Percentiles rank a stretch among this genome's conserved stretches.
phyloP scores from a whole-genome alignment of 768 basidiomycete genomes.

The Lactifluus volemus region DNA sequence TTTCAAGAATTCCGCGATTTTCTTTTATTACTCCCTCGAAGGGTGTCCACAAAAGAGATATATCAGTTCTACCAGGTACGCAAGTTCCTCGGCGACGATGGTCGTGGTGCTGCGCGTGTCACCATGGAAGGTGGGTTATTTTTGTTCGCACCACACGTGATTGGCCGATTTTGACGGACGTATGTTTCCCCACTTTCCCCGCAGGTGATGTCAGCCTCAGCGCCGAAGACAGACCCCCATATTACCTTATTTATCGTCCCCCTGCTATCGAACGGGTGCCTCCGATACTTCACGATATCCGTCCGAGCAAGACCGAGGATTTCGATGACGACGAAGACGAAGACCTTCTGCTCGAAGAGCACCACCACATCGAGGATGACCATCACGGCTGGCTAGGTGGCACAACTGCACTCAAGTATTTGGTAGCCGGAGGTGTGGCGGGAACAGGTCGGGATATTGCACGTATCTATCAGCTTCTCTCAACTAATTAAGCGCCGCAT shows the following conservation, averaged over 20 bases:
- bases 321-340: conserved; percentile 30
- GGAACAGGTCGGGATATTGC: conserved; percentile 63
- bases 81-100: conserved; percentile 64
- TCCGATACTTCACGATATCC: background rate
- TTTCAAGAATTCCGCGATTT: conserved; percentile 89
- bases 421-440: conserved; percentile 89
- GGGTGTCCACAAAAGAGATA: conserved; percentile 74
- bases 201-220: conserved; percentile 71
- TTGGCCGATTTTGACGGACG: conserved; percentile 1
- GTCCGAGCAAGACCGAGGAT: conserved; percentile 26
- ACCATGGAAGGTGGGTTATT: conserved; percentile 73
- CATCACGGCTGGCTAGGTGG: conserved; percentile 55
- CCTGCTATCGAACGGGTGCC: background rate
- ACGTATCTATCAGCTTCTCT: background rate
- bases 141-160: background rate
- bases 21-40: conserved; percentile 76
- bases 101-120: conserved; percentile 67
- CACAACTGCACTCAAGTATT: conserved; percentile 74
- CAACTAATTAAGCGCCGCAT: background rate
- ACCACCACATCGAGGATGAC: conserved; percentile 45
- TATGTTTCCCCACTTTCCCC: background rate
- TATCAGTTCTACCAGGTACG: conserved; percentile 72
- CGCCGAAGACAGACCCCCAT: conserved; percentile 60
- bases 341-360: conserved; percentile 27
- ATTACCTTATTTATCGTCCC: conserved; percentile 13